These are phyloP conservation scores for Cyclotella choctawhatcheeana DNA, from an alignment of 108 stramenopile genomes.

Conservation along the genomic window DNA sequence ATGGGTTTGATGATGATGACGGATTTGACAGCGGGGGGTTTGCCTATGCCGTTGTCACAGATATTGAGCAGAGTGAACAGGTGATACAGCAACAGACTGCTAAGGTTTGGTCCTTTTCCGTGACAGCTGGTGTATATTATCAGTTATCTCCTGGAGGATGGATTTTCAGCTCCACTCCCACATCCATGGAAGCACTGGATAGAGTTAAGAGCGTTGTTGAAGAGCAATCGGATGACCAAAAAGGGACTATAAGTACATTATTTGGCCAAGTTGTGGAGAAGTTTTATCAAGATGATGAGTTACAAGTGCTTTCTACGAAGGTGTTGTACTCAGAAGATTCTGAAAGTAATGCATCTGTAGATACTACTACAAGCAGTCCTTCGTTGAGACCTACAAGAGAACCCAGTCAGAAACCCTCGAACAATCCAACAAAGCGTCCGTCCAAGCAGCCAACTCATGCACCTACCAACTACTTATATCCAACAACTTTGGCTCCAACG, in stretches of 20 bases:
- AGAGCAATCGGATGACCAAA: not conserved
- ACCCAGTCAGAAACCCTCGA: not conserved
- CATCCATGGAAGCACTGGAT: not conserved
- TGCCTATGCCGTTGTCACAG: not conserved
- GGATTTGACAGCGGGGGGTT: constrained; percentile 10
- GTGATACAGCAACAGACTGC: not conserved
- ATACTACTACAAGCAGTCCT: not conserved
- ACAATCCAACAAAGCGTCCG: not conserved
- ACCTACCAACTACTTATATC: not conserved
- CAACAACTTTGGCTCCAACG: not conserved
- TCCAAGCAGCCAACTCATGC: not conserved
- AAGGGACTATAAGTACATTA: not conserved
- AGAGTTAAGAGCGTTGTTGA: constrained; percentile 7
- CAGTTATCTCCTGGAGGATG: constrained; percentile 3
- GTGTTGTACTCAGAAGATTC: not conserved
- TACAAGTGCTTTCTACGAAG: too few species aligned
- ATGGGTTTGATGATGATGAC: constrained; percentile 4
- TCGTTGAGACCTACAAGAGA: not conserved
- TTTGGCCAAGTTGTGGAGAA: not conserved
- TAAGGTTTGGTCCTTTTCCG: not conserved
- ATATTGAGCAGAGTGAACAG: not conserved
- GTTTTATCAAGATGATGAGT: too few species aligned
- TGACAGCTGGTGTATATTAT: not conserved
- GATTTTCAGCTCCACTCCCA: constrained; percentile 3
- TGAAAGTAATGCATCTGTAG: not conserved